These are phyloP conservation scores for Termitomyces sp. DNA, from an alignment of 768 basidiomycete species.

Conservation along the genomic window DNA sequence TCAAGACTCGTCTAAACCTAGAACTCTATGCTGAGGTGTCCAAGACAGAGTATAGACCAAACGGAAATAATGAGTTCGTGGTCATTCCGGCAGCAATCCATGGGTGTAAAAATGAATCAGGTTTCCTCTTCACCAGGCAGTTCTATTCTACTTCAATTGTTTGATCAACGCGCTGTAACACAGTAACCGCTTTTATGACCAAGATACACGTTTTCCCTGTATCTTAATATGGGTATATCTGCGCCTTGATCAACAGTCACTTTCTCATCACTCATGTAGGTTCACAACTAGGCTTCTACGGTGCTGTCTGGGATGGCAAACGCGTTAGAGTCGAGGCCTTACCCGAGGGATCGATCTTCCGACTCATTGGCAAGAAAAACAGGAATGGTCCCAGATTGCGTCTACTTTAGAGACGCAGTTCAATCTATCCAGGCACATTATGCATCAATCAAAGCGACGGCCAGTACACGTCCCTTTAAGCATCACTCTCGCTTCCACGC, in stretches of 20 bases:
- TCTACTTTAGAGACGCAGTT: not conserved
- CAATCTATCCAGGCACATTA: too few species aligned
- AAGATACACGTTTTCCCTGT: not conserved
- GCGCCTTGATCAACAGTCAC: not conserved
- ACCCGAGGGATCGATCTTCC: not conserved
- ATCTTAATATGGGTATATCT: not conserved
- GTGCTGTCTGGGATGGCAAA: not conserved
- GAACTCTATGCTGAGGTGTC: not conserved
- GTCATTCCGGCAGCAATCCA: not conserved
- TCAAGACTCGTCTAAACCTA: not conserved
- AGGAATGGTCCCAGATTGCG: not conserved
- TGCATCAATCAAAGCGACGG: too few species aligned
- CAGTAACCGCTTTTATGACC: not conserved
- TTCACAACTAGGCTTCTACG: not conserved
- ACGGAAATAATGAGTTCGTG: not conserved
- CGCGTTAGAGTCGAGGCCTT: not conserved
- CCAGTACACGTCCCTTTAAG: too few species aligned
- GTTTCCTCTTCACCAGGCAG: not conserved
- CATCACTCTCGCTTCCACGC: too few species aligned
- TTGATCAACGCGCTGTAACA: not conserved
- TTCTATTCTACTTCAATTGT: not conserved
- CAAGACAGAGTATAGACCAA: not conserved
- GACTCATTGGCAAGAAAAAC: not conserved
- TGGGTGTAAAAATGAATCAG: too few species aligned
- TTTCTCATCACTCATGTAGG: not conserved